Evolutionary conservation across 768 basidiomycete species (phyloP).

Genomic region (Mycena belliarum): DNA sequence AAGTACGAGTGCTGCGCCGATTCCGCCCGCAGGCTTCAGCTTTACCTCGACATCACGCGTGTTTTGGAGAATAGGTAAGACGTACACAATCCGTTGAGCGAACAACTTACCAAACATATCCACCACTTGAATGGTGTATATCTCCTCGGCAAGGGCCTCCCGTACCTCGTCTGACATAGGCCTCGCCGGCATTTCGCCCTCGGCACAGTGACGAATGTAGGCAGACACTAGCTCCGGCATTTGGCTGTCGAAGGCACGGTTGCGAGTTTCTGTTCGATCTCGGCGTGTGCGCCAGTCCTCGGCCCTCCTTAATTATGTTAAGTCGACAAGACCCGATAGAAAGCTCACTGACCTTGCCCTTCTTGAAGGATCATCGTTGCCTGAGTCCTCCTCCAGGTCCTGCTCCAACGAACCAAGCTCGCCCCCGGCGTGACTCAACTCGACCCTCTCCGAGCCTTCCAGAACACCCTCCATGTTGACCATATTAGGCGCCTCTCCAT

Average conservation of each 20-base stretch:
- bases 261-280: neutral
- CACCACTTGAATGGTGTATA: neutral
- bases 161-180: neutral
- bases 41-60: neutral
- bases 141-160: neutral
- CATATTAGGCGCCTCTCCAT: neutral
- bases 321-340: neutral
- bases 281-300: neutral
- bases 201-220: neutral
- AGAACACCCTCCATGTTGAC: neutral
- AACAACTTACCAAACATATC: neutral
- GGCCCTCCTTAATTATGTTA: neutral
- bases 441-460: neutral
- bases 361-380: neutral
- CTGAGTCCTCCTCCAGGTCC: neutral
- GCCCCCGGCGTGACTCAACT: neutral
- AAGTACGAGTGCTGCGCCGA: neutral
- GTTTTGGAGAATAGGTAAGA: neutral
- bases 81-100: neutral
- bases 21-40: neutral
- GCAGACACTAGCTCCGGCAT: neutral
- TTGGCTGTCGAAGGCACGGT: neutral
- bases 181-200: neutral
- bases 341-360: neutral
- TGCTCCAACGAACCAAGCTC: neutral